Conservation (phyloP, 2,329 filamentous ascomycete species). For the Aspergillus fischeri region DNA sequence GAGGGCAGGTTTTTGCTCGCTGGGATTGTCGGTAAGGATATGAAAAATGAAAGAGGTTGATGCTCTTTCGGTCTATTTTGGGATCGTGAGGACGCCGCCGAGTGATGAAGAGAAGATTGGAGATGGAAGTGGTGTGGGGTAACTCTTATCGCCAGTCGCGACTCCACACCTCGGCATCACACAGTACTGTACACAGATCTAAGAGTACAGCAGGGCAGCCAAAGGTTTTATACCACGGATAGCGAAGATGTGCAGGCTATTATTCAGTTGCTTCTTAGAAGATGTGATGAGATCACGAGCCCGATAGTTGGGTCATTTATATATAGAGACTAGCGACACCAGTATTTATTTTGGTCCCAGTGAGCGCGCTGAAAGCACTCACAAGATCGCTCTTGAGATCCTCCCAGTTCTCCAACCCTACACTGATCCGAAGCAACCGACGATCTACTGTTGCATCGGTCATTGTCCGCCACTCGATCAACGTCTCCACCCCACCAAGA, state of each 20-base stretch:
- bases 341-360: slow-evolving; percentile 9
- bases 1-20: neutral
- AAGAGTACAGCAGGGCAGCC: neutral
- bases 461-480: slow-evolving; percentile 97
- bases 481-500: slow-evolving; percentile 85
- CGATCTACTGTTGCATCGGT: slow-evolving; percentile 69
- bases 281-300: neutral
- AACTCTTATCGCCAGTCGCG: neutral
- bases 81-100: neutral
- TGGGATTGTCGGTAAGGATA: too few species aligned
- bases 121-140: neutral
- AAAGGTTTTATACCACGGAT: neutral
- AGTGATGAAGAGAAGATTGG: neutral
- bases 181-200: neutral
- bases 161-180: neutral
- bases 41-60: neutral
- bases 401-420: slow-evolving; percentile 82
- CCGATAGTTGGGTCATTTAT: neutral
- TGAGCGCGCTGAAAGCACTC: slow-evolving; percentile 59
- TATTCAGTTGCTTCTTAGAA: too few species aligned
- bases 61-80: neutral
- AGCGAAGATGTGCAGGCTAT: too few species aligned
- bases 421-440: slow-evolving; percentile 71
- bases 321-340: neutral
- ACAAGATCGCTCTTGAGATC: slow-evolving; percentile 75